A percentile compares a stretch with the other conserved stretches of the same genome.
Conservation (phyloP, 108 stramenopile species). For the Nannochloropsis granulata region DNA sequence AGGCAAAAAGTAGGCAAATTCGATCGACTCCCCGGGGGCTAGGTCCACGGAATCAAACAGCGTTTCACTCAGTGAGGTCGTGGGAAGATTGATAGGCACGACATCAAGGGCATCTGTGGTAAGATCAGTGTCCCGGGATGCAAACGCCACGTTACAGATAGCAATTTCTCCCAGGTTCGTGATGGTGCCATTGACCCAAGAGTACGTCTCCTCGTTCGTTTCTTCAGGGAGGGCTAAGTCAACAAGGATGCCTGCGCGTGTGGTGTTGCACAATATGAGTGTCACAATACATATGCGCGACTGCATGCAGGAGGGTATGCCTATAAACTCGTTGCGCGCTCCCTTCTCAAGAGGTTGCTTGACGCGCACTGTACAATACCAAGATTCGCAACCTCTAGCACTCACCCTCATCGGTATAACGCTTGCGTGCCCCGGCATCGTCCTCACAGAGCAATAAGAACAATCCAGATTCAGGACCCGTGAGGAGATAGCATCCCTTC, state of each 20-base stretch:
- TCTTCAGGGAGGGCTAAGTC: too few relatives aligned
- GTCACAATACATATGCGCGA: too few relatives aligned
- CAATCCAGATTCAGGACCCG: background rate
- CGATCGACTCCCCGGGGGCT: background rate
- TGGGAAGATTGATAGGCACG: background rate
- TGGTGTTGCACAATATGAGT: too few relatives aligned
- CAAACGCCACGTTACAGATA: background rate
- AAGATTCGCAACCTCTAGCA: too few relatives aligned
- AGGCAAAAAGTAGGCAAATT: background rate
- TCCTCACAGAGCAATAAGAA: background rate
- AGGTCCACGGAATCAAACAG: background rate
- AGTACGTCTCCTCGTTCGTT: background rate
- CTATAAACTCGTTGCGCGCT: too few relatives aligned
- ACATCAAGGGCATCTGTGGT: background rate
- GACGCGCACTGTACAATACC: too few relatives aligned
- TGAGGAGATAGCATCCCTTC: background rate
- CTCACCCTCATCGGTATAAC: background rate
- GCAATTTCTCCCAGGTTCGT: background rate
- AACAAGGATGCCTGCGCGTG: too few relatives aligned
- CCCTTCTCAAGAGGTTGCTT: too few relatives aligned
- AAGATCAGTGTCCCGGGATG: background rate
- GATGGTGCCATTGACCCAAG: background rate
- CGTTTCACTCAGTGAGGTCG: background rate
- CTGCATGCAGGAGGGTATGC: too few relatives aligned
- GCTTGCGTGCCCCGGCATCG: background rate